A percentile compares a stretch with the other conserved stretches of the same genome.
Evolutionary conservation across 129 eudicot genomes (phyloP).

Genomic region (Chrysanthemum lavandulifolium): DNA sequence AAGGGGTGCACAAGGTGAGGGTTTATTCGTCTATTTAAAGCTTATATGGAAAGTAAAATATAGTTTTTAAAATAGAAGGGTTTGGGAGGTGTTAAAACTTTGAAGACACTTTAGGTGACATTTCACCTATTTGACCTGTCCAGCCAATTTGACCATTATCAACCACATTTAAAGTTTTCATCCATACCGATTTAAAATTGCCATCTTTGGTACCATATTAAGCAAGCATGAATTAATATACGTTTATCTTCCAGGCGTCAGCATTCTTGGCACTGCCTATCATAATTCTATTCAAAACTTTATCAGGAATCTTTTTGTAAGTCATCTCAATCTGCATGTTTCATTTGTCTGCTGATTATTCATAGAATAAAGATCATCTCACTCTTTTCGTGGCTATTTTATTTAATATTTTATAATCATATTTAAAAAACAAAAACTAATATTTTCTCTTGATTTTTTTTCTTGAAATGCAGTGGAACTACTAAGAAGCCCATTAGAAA

Average conservation of each 20-base stretch:
- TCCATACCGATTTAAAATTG: not conserved
- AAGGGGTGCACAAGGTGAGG: no score
- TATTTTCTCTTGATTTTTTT: not conserved
- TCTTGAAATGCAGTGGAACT: constrained; percentile 43
- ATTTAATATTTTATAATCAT: not conserved
- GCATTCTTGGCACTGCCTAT: constrained; percentile 77
- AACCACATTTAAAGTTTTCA: not conserved
- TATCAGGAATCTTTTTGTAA: constrained; percentile 66
- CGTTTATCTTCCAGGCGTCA: constrained; percentile 60
- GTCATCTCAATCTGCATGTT: constrained; percentile 28
- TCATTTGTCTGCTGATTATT: not conserved
- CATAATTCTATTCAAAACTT: constrained; percentile 49
- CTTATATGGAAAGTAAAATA: no score
- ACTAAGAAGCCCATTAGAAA: constrained; percentile 43
- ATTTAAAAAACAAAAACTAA: not conserved
- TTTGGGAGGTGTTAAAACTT: not conserved
- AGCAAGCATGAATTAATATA: not conserved
- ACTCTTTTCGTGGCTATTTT: not conserved
- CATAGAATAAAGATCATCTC: constrained; percentile 1
- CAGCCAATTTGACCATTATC: constrained; percentile 7
- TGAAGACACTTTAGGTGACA: constrained; percentile 4
- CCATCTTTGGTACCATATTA: not conserved
- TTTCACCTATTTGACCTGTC: not conserved
- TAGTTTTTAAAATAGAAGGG: not conserved
- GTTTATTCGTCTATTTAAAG: no score